Evolutionary conservation across 108 stramenopile genomes (phyloP), one percentile per base, ranked within the genome.

Genomic region (Fragilaria crotonensis): DNA sequence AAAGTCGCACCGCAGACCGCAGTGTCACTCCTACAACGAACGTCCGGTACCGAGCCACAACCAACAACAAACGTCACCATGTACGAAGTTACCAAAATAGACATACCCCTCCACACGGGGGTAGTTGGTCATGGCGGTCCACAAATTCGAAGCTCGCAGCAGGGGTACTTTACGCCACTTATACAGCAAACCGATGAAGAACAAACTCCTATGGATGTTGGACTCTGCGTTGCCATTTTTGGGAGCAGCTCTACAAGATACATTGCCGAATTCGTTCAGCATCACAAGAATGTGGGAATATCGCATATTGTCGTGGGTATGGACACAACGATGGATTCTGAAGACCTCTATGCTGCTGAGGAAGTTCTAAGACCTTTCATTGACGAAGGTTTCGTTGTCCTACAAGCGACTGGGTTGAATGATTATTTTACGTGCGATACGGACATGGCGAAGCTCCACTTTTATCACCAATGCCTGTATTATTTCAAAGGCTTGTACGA

Each of bases 391-490:
- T 2, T 4, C 5, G 59, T 67, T 9, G 21, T 33, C 2, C n/a
- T 65, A 17, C 51, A 51, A 17, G 48, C 56, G 4, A 26, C 27
- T 19, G 56, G 56, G 5, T 14, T 57, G 5, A 5, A 41, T 46
- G 21, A 28, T 23, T 41, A 44, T 22, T 25, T 57, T 5, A 17
- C 18, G 25, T 45, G 18, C 30, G 45, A 30, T 45, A 27, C 28
- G 11, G 25, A 67, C 25, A 25, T 60, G 14, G 30, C 0, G 19
- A 65, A 66, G 25, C 49, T 57, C 18, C 41, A 41, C 22, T 71
- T 71, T 49, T 71, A 71, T 45, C 57, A 65, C 26, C n/a, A 56
- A 26, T 66, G 63, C 20, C 56, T 70, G 22, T 64, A 64, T 52
- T 57, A 64, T 17, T 51, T 33, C 69, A 70, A 70, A 46, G 69